Percentiles rank a stretch among this genome's conserved stretches.
Evolutionary conservation across 768 basidiomycete species (phyloP).

Genomic region (Paxillus involutus): DNA sequence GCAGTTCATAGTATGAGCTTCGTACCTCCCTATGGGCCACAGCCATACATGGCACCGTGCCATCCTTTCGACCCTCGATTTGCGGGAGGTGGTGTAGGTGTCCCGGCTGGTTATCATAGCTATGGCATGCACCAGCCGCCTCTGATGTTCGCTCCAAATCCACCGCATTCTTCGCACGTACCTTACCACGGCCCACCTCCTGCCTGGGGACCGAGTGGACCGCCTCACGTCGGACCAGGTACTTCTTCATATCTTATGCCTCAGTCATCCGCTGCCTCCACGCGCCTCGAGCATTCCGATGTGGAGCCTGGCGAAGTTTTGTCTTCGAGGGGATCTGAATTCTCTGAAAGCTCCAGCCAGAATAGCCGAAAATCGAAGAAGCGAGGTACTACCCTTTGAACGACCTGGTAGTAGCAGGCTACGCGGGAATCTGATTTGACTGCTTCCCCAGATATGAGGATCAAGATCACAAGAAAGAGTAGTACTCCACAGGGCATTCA

Average conservation of each 20-base stretch:
- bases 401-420: neutral
- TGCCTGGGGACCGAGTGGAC: neutral
- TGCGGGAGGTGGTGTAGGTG: neutral
- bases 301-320: slow-evolving; percentile 27
- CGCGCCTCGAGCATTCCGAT: slow-evolving; percentile 3
- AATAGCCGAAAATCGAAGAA: slow-evolving; percentile 3
- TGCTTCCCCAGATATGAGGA: neutral
- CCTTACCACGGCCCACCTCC: neutral
- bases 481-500: neutral
- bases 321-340: slow-evolving; percentile 23
- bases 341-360: slow-evolving; percentile 21
- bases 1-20: neutral
- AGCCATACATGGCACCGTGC: slow-evolving; percentile 9
- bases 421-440: no score
- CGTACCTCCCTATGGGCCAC: neutral
- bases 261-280: neutral
- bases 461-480: neutral
- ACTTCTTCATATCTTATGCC: neutral
- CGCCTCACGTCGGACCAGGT: neutral
- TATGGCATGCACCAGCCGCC: neutral
- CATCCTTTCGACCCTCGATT: slow-evolving; percentile 12
- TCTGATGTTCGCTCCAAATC: neutral
- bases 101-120: neutral
- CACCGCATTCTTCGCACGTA: neutral
- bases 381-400: slow-evolving; percentile 7